Evolutionary conservation across 345 rosid genomes (phyloP).

Genomic region (Eucalyptus dawsonii): DNA sequence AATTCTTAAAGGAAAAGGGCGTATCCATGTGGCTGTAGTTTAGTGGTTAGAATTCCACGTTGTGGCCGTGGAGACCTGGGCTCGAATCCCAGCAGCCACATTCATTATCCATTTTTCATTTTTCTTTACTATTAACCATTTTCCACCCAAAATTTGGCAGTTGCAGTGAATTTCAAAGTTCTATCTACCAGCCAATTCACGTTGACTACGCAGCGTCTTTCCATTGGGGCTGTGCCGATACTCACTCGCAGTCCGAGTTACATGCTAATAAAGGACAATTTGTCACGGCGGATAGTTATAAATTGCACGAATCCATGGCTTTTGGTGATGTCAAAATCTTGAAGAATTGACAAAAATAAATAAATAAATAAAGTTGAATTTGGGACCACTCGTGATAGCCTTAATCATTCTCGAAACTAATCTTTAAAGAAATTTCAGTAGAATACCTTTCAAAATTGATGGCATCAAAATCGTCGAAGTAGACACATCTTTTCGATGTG

Average conservation of each 20-base stretch:
- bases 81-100: slow-evolving; percentile 95
- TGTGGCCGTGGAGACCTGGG: slow-evolving; percentile 94
- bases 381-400: fast-evolving
- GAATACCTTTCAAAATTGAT: not conserved
- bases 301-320: fast-evolving
- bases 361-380: fast-evolving
- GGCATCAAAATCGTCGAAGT: fast-evolving
- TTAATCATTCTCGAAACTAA: not conserved
- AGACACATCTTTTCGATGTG: not conserved
- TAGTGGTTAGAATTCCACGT: slow-evolving; percentile 79
- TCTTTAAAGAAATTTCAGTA: fast-evolving
- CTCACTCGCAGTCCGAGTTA: too few species aligned
- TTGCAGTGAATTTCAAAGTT: not conserved
- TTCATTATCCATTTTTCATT: fast-evolving
- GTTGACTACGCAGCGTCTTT: not conserved
- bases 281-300: not conserved
- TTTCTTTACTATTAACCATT: not conserved
- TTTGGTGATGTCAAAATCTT: not conserved
- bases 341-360: fast-evolving
- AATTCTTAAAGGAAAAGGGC: fast-evolving
- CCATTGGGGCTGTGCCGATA: not conserved
- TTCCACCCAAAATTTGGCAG: not conserved
- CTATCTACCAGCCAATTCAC: not conserved
- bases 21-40: not conserved
- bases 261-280: too few species aligned